phyloP scores from a whole-genome alignment of 1,284 basidiomycete genomes.

The Termitomyces sp. region DNA sequence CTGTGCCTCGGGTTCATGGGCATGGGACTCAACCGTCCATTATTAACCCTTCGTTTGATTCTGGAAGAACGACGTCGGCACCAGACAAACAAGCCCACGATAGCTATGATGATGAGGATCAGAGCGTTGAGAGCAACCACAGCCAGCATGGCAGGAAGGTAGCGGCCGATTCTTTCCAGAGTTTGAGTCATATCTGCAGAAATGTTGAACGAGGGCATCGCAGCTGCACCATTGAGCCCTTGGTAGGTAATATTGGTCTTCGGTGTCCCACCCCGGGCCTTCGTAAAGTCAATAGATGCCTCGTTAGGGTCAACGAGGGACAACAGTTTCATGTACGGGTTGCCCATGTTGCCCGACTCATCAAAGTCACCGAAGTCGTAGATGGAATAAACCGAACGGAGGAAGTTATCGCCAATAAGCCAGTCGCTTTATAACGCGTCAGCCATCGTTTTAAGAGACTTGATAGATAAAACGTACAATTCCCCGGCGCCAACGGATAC shows the following conservation, averaged over 20 bases:
- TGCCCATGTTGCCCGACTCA: constrained; percentile 53
- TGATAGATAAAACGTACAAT: constrained; percentile 45
- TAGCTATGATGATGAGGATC: constrained; percentile 51
- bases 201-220: constrained; percentile 42
- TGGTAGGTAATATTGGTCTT: constrained; percentile 64
- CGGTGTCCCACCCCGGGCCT: constrained; percentile 56
- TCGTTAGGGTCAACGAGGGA: constrained; percentile 61
- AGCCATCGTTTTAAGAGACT: not conserved
- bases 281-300: constrained; percentile 67
- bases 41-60: constrained; percentile 37
- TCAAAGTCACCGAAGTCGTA: constrained; percentile 85
- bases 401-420: constrained; percentile 77
- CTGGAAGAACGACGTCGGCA: constrained; percentile 38
- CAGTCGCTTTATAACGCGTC: constrained; percentile 51
- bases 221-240: constrained; percentile 43
- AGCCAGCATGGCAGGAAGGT: constrained; percentile 65
- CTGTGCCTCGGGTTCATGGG: constrained; percentile 37
- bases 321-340: constrained; percentile 72
- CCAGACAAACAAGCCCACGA: constrained; percentile 47
- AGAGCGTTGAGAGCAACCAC: constrained; percentile 70
- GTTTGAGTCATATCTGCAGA: constrained; percentile 53
- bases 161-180: constrained; percentile 54
- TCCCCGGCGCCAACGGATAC: constrained; percentile 51
- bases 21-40: constrained; percentile 54
- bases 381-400: constrained; percentile 78